Evolutionary conservation across 495 filamentous ascomycete species (phyloP).

Genomic region (Bryoglossum gracile): DNA sequence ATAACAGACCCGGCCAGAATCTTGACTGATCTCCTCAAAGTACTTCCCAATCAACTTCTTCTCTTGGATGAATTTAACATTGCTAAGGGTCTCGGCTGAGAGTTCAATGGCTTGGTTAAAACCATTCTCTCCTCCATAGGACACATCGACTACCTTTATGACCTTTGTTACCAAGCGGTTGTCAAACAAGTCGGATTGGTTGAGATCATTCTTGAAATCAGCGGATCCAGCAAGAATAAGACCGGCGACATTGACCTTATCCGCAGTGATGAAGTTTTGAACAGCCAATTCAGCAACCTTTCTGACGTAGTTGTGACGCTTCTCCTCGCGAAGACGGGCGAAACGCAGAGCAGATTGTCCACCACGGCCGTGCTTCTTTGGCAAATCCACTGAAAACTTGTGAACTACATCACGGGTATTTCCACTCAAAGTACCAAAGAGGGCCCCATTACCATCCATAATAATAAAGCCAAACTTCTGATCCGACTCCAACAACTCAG

Average conservation of each 20-base stretch:
- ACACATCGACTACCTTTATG: constrained; percentile 98
- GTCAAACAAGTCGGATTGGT: constrained; percentile 97
- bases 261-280: constrained; percentile 95
- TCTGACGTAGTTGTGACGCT: constrained; percentile 98
- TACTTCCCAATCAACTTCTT: constrained; percentile 98
- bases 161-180: constrained; percentile 84
- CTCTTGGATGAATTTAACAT: constrained; percentile 99
- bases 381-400: constrained; percentile 93
- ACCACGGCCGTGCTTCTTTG: constrained; percentile 99
- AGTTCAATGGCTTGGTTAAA: constrained; percentile 99
- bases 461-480: constrained; percentile 99
- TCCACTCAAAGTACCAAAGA: constrained; percentile 93
- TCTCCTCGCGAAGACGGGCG: constrained; percentile 97
- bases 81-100: constrained; percentile 89
- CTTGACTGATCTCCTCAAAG: constrained; percentile 97
- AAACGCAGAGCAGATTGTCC: constrained; percentile 99
- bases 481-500: constrained; percentile 93
- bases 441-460: constrained; percentile 97
- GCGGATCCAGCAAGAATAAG: constrained; percentile 93
- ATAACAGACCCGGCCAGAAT: constrained; percentile 93
- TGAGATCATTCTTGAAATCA: constrained; percentile 99
- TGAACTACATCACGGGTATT: constrained; percentile 97
- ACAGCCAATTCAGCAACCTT: constrained; percentile 97
- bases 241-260: constrained; percentile 95
- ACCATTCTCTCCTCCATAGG: constrained; percentile 96